These are phyloP conservation scores for Mariannaea sp. DNA, from an alignment of 2,329 filamentous ascomycete genomes.

Conservation along the genomic window DNA sequence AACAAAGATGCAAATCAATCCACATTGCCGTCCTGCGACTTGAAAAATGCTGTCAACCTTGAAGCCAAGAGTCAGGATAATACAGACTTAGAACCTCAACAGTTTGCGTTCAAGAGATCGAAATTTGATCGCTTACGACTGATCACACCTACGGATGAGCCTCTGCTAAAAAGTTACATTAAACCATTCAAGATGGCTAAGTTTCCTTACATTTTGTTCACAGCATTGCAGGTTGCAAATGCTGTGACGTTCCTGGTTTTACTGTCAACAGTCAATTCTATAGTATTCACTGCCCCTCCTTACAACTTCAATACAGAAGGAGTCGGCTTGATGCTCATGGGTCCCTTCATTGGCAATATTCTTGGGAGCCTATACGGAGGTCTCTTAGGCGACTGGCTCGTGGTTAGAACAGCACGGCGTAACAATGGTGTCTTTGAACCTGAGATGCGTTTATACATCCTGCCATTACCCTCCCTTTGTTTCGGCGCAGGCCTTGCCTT, in stretches of 20 bases:
- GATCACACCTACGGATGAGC: constrained; percentile 18
- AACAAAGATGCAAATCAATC: neutral
- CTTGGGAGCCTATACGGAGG: constrained; percentile 45
- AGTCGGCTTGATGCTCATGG: constrained; percentile 30
- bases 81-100: neutral
- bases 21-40: neutral
- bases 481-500: constrained; percentile 42
- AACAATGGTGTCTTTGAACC: constrained; percentile 48
- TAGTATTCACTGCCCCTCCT: constrained; percentile 40
- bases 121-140: constrained; percentile 13
- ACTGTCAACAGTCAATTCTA: constrained; percentile 34
- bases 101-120: too few species aligned
- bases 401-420: constrained; percentile 40
- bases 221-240: constrained; percentile 41
- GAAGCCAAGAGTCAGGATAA: neutral
- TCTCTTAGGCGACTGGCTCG: constrained; percentile 42
- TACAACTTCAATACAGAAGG: constrained; percentile 32
- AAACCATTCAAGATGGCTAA: constrained; percentile 4
- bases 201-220: constrained; percentile 46
- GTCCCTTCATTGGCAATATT: constrained; percentile 42
- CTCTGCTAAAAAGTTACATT: constrained; percentile 11
- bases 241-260: constrained; percentile 8
- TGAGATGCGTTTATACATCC: constrained; percentile 45
- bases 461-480: constrained; percentile 34
- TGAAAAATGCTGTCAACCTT: neutral